Evolutionary conservation across 1,139 yeast species (phyloP), one percentile per base, ranked within the genome.

Genomic region (Taphrina deformans): DNA sequence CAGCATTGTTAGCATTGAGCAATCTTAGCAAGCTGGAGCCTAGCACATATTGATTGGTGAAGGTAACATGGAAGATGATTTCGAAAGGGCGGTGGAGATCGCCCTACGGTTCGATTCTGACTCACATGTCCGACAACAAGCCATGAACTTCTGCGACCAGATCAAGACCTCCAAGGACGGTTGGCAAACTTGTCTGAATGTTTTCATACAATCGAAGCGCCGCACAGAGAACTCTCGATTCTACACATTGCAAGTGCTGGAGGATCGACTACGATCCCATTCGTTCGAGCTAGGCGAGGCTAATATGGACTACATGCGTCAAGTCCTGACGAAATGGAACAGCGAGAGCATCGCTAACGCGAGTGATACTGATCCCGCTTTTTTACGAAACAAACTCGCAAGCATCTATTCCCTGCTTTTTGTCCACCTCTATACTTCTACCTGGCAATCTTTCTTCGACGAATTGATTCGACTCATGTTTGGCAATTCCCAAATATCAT

Each of bases 11-110:
- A n/a, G n/a, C n/a, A n/a, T n/a, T n/a, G n/a, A n/a, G n/a, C n/a
- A n/a, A 29, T 29, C 33, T 6, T 10, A 29, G 9, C 50, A 18
- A 45, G 18, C 33, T 48, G 33, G 52, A 26, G n/a, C 9, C 33
- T 48, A 26, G 35, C 35, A 21, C 21, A 7, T 26, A 1, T 29
- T 27, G 33, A 14, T 12, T n/a, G 27, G 52, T 7, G 21, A 23
- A 2, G 23, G 35, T 21, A 51, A 26, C 5, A 89, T 89, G 95
- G 91, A 89, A 71, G 83, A 84, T 71, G 96, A 91, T 79, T 88
- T 93, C 74, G 92, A 85, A 76, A 96, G 91, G 79, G 99, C 97
- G 58, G 96, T 93, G 65, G 87, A 85, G 71, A 86, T 92, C 70
- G 98, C 97, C 44, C 84, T 90, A 69, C 85, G 87, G 73, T 89